Base-by-base conservation (phyloP, 2,329 filamentous ascomycete genomes). In the Aureobasidium zeae region DNA sequence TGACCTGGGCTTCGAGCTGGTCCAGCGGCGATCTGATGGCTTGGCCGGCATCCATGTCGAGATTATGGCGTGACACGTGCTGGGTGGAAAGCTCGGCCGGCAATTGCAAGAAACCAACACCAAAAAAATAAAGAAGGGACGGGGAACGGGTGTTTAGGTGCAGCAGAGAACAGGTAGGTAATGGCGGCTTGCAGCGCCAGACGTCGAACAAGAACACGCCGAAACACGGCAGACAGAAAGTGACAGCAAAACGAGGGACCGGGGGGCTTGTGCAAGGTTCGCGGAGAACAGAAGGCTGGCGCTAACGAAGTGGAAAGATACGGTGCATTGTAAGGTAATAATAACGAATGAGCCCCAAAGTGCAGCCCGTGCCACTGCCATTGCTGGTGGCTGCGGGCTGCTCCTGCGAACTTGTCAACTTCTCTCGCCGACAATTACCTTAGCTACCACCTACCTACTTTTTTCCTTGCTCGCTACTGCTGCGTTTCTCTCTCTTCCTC, bases 1-100 rank as follows among this genome's bases (percentile, higher is more conserved):
- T 71, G 48, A 72, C 52, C 58, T 70, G 67, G 45, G 60, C 57
- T 52, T 71, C 64, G 46, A 72, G 56, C 45, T 60, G 61, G 48
- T 70, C 66, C 42, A 71, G 56, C 35, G 63, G 46, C 15, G 52
- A 52, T 25, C 49, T 45, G n/a, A 36, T 22, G 32, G 38, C 36
- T 44, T 26, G 52, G 38, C 22, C 46, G 31, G 22, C 32, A 21
- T 48, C 46, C 46, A 48, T 48, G 26, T 44, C 21, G 38, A 34
- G 20, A 44, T 33, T 24, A 43, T 47, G 31, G 31, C 24, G 31
- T 38, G 45, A 44, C 33, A 38, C 24, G 28, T 30, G 32, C 26
- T 13, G 30, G 45, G 15, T 20, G n/a, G n/a, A n/a, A n/a, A n/a
- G n/a, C n/a, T n/a, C n/a, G n/a, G n/a, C n/a, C n/a, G n/a, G n/a